Conservation (phyloP, 2,329 filamentous ascomycete genomes). For the Calonectria hawksworthii region DNA sequence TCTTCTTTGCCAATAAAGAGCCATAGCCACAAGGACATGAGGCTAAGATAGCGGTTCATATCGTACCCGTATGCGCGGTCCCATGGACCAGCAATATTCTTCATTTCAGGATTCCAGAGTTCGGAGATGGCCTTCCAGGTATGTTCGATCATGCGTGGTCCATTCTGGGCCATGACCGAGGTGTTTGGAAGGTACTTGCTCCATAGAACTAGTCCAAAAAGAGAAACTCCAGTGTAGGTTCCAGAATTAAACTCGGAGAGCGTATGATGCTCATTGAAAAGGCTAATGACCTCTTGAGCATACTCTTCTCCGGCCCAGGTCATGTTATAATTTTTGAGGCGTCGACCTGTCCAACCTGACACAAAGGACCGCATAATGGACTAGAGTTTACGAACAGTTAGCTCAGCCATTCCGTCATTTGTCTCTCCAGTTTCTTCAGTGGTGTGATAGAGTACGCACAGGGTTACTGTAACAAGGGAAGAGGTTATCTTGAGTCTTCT, state of each 20-base stretch:
- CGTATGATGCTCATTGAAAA: constrained; percentile 69
- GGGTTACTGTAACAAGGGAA: constrained; percentile 75
- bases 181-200: constrained; percentile 69
- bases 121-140: constrained; percentile 66
- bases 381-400: neutral
- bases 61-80: constrained; percentile 75
- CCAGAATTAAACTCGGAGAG: constrained; percentile 74
- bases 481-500: constrained; percentile 68
- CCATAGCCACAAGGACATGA: constrained; percentile 73
- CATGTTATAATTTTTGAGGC: constrained; percentile 69
- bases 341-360: constrained; percentile 70
- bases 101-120: constrained; percentile 71
- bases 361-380: constrained; percentile 73
- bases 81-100: constrained; percentile 75
- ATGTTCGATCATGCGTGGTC: constrained; percentile 63
- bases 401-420: neutral
- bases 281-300: constrained; percentile 67
- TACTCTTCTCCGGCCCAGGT: constrained; percentile 69
- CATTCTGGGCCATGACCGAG: constrained; percentile 67
- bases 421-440: neutral
- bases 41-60: constrained; percentile 72
- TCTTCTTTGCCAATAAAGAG: constrained; percentile 65
- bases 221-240: constrained; percentile 73
- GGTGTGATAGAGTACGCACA: constrained; percentile 37
- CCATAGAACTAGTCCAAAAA: constrained; percentile 71